Percentiles rank a stretch among this genome's conserved stretches.
phyloP scores from a whole-genome alignment of 1,284 basidiomycete species.

The Ustilago curta region DNA sequence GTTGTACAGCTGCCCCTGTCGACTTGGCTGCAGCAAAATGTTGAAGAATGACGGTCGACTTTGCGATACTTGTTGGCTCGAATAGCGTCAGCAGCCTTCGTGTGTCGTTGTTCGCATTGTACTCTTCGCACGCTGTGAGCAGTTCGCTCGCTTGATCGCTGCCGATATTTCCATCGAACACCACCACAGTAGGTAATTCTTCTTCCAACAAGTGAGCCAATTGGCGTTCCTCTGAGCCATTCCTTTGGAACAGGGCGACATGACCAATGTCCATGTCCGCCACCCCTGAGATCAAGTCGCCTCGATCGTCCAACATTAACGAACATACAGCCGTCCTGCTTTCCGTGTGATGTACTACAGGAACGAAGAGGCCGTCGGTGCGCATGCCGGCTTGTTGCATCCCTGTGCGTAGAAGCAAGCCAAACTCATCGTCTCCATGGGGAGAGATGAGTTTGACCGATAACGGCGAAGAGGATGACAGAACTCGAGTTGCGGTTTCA shows the following conservation, averaged over 20 bases:
- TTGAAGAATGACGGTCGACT: constrained; percentile 23
- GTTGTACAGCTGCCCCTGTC: neutral
- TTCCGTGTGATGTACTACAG: constrained; percentile 16
- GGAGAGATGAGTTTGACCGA: constrained; percentile 70
- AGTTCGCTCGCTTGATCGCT: constrained; percentile 52
- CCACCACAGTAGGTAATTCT: constrained; percentile 19
- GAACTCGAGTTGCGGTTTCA: constrained; percentile 81
- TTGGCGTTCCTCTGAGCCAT: no score
- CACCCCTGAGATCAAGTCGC: constrained; percentile 83
- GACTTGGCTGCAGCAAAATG: constrained; percentile 10
- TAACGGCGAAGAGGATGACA: constrained; percentile 66
- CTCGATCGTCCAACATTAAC: constrained; percentile 80
- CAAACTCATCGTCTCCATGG: constrained; percentile 64
- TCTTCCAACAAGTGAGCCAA: constrained; percentile 3
- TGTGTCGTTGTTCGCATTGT: constrained; percentile 67
- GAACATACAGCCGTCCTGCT: constrained; percentile 82
- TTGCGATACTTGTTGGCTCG: constrained; percentile 46
- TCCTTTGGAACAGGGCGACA: constrained; percentile 10
- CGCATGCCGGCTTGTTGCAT: constrained; percentile 79
- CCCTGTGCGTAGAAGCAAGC: constrained; percentile 74
- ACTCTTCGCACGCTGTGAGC: constrained; percentile 30
- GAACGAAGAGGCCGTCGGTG: constrained; percentile 79
- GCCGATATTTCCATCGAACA: constrained; percentile 49
- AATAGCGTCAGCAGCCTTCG: constrained; percentile 26
- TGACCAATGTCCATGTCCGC: constrained; percentile 80